A percentile compares a stretch with the other conserved stretches of the same genome.
Evolutionary conservation across 2,329 filamentous ascomycete species (phyloP).

Genomic region (Hypoxylon rubiginosum): DNA sequence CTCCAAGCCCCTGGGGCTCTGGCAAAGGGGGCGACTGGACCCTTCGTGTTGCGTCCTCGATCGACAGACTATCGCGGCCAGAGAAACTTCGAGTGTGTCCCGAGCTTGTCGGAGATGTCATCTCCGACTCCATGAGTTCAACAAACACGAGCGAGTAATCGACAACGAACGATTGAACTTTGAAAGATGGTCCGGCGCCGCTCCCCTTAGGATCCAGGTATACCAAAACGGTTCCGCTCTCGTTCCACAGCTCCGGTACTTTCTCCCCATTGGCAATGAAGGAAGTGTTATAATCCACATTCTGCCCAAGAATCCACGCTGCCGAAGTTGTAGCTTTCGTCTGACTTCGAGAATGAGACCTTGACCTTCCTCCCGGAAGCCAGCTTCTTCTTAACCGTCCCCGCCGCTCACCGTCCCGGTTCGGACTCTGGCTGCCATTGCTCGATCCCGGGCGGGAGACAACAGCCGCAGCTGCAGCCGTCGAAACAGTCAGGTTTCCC

Average conservation of each 20-base stretch:
- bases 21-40: constrained; percentile 55
- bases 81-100: constrained; percentile 60
- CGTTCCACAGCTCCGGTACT: constrained; percentile 76
- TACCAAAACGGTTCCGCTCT: constrained; percentile 68
- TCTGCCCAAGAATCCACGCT: constrained; percentile 70
- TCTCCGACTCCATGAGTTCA: constrained; percentile 64
- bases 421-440: constrained; percentile 61
- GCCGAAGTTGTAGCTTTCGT: constrained; percentile 45
- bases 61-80: constrained; percentile 62
- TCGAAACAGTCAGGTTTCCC: constrained; percentile 52
- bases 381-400: constrained; percentile 66
- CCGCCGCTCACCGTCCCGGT: constrained; percentile 52
- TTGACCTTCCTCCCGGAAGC: constrained; percentile 65
- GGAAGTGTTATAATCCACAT: constrained; percentile 68
- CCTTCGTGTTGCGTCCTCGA: constrained; percentile 62
- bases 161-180: constrained; percentile 67
- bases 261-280: constrained; percentile 68
- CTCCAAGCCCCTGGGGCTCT: constrained; percentile 53
- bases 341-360: constrained; percentile 62
- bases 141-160: constrained; percentile 68
- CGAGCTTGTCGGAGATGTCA: constrained; percentile 50
- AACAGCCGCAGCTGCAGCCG: constrained; percentile 35
- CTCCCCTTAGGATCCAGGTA: constrained; percentile 67
- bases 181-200: constrained; percentile 70
- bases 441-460: constrained; percentile 53